Conservation (phyloP, 805 yeast genomes). For the Isabelozyma pseudorhagii region DNA sequence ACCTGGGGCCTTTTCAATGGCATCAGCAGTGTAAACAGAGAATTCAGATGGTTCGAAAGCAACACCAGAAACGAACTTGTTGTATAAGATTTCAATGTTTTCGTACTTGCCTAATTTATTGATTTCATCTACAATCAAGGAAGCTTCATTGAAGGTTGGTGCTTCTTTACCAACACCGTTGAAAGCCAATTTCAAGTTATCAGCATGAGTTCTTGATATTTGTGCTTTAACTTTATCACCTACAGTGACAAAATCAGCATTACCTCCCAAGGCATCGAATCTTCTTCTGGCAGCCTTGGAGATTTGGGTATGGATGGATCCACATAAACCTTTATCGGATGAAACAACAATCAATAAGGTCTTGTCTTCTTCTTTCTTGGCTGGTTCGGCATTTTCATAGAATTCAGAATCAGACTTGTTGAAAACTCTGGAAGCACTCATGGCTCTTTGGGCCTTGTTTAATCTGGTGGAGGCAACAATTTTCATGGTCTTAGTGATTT, state of each 20-base stretch:
- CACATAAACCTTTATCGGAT: conserved; percentile 98
- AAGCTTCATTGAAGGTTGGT: conserved; percentile 88
- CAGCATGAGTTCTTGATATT: conserved; percentile 76
- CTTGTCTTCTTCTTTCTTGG: conserved; percentile 53
- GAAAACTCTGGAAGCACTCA: conserved; percentile 82
- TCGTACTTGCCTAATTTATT: conserved; percentile 66
- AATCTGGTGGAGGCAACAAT: conserved; percentile 98
- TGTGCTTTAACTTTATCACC: conserved; percentile 96
- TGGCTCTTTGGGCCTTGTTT: conserved; percentile 92
- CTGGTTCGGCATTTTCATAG: conserved; percentile 78
- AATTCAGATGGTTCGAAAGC: conserved; percentile 80
- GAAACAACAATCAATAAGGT: conserved; percentile 84
- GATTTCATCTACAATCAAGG: conserved; percentile 85
- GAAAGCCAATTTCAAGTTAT: conserved; percentile 69
- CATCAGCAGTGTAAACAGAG: conserved; percentile 63
- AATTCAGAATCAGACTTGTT: conserved; percentile 77
- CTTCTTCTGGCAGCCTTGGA: conserved; percentile 82
- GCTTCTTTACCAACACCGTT: conserved; percentile 95
- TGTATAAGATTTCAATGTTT: conserved; percentile 77
- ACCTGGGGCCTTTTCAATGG: conserved; percentile 82
- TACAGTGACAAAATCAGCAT: conserved; percentile 74
- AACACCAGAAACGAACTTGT: conserved; percentile 83
- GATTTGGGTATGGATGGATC: conserved; percentile 94
- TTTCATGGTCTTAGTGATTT: conserved; percentile 99
- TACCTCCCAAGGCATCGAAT: conserved; percentile 57